A percentile compares a stretch with the other conserved stretches of the same genome.
phyloP scores from a whole-genome alignment of 768 basidiomycete species.

The Leccinum imitatum region DNA sequence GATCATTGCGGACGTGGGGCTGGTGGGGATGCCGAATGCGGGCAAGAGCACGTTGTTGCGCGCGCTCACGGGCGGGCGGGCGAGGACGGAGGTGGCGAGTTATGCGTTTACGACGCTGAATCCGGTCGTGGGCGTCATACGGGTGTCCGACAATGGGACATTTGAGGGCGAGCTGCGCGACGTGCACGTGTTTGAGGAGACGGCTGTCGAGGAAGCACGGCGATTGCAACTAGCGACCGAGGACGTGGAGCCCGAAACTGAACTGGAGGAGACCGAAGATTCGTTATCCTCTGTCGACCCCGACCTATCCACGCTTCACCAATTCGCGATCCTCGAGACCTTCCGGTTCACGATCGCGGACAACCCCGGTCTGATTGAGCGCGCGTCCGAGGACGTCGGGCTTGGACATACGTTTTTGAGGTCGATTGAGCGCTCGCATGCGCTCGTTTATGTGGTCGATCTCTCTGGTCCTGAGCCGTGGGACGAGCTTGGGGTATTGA shows the following conservation, averaged over 20 bases:
- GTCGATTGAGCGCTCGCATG: constrained; percentile 88
- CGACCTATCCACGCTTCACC: constrained; percentile 31
- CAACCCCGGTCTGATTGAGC: constrained; percentile 89
- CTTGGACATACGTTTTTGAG: constrained; percentile 93
- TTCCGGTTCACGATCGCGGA: constrained; percentile 96
- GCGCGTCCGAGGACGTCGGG: constrained; percentile 86
- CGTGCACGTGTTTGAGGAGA: constrained; percentile 64
- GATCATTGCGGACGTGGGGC: constrained; percentile 88
- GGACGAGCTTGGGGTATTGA: constrained; percentile 70
- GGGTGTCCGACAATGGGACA: constrained; percentile 75
- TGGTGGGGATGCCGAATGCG: constrained; percentile 96
- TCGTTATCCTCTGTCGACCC: background rate
- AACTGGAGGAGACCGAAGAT: background rate
- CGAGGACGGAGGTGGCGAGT: constrained; percentile 80
- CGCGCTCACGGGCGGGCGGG: constrained; percentile 83
- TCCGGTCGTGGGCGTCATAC: constrained; percentile 88
- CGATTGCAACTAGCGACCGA: constrained; percentile 37
- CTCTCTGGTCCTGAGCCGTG: constrained; percentile 71
- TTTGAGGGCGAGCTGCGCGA: constrained; percentile 61
- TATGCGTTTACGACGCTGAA: constrained; percentile 97
- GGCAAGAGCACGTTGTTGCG: constrained; percentile 91
- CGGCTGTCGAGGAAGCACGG: constrained; percentile 50
- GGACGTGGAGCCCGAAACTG: constrained; percentile 29
- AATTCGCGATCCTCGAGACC: constrained; percentile 63
- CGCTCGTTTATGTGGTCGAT: constrained; percentile 92